Evolutionary conservation across 163 green algal genomes (phyloP), one percentile per base, ranked within the genome.

Genomic region (Prototheca wickerhamii): DNA sequence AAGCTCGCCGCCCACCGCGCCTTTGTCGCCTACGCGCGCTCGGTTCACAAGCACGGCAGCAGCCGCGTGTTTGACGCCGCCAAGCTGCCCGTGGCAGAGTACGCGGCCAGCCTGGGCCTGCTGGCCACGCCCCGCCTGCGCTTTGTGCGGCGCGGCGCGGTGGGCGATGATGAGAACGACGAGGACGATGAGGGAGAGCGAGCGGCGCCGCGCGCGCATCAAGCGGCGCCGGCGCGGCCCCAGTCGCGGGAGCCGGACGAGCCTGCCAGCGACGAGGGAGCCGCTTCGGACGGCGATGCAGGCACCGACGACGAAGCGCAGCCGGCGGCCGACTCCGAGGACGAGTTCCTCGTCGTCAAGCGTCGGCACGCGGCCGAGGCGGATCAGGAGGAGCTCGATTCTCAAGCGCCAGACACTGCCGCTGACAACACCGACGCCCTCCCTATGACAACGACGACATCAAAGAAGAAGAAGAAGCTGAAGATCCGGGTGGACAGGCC

Each of bases 1-100:
- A 96, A 94, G 81, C 81, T 82, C 35, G 21, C 57, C 53, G 91
- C 86, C 0, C 90, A 98, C 81, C 72, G 82, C 1, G 80, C 83
- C 4, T 68, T 97, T 2, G 71, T 87, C 7, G 83, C 87, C 2
- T 99, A 99, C 79, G 62, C 95, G 34, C 83, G 86, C 25, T 91
- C 76, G 21, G 81, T 97, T 18, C 91, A 91, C 70, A 75, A 98
- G 69, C 84, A 94, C 71, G 84, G 86, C 23, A 86, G 88, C 72
- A 91, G 91, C 56, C 71, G 74, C 1, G 81, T 97, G 18, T 97
- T 96, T 78, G 79, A 97, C 58, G 84, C 94, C 4, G 64, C 77
- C 0, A 70, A 71, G 31, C 72, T 98, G 33, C 85, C 87, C 3
- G 60, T 87, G 8, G 80, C 80, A n/a, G 89, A 96, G 60, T 90